Base-by-base conservation (phyloP, 1,284 basidiomycete genomes). In the Entoloma clypeatum region DNA sequence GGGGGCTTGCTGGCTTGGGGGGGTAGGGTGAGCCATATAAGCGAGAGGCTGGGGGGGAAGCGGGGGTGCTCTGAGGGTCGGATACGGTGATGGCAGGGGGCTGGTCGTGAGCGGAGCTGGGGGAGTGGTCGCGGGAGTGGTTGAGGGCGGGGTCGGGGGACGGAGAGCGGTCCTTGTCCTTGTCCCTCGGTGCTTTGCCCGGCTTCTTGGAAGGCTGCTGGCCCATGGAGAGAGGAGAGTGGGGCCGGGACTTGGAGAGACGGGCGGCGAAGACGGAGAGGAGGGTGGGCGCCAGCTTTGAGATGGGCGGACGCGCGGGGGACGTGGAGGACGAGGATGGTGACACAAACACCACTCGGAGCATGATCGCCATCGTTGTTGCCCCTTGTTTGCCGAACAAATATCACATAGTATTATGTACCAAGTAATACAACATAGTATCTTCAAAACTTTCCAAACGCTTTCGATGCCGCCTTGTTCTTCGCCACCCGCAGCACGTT, bases 401-500 rank as follows among this genome's bases (percentile, higher is more conserved):
- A 9, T 23, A 37, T 38, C 36, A 14, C 28, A 38, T 44, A 36
- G 21, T 14, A 22, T 41, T 39, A 16, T 43, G 28, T 36, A 41
- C 33, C 18, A 41, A n/a, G n/a, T 41, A 42, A 19, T 41, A 49
- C 38, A 36, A 40, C 19, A 18, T 37, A 43, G 33, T 48, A 44
- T 33, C 31, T 57, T 63, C 78, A 97, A 81, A 96, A 97, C 81
- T 94, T 95, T 72, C 81, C 80, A 73, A 97, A 97, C 51, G 87
- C 74, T 78, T 94, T 95, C 52, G 81, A 71, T 22, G 87, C 64
- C 14, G 88, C 87, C 77, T 91, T 92, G 82, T 70, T 93, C 81
- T 85, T 89, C 54, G 81, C 64, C 67, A 96, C 92, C 64, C 91
- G 86, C 63, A 97, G 69, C 48, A 97, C 92, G 71, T 97, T 97